These are phyloP conservation scores for Phytopythium aichiense DNA, from an alignment of 352 stramenopile species.

Conservation along the genomic window DNA sequence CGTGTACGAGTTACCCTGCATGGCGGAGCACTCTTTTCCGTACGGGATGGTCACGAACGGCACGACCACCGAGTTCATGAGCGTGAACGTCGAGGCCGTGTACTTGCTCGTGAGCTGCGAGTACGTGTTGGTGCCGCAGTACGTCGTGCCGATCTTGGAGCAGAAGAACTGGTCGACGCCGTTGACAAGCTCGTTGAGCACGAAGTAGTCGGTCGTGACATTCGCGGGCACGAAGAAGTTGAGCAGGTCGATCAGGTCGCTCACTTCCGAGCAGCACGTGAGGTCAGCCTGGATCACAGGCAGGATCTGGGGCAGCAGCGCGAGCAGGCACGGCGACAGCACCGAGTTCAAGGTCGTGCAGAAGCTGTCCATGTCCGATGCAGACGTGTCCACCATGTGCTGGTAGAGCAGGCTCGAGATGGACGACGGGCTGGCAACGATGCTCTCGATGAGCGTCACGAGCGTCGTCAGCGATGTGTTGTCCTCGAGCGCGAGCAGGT, in stretches of 20 bases:
- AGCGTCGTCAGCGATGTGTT: slow-evolving; percentile 25
- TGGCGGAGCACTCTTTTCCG: slow-evolving; percentile 32
- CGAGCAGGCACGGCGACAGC: slow-evolving; percentile 33
- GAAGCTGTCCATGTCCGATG: slow-evolving; percentile 33
- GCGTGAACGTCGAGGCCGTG: slow-evolving; percentile 23
- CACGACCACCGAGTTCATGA: slow-evolving; percentile 42
- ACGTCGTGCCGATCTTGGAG: slow-evolving; percentile 22
- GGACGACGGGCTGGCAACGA: slow-evolving; percentile 26
- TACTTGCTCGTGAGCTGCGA: slow-evolving; percentile 42
- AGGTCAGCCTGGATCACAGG: slow-evolving; percentile 31
- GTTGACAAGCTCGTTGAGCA: slow-evolving; percentile 43
- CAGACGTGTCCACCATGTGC: slow-evolving; percentile 32
- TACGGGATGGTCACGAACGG: slow-evolving; percentile 37
- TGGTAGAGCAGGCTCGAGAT: slow-evolving; percentile 41
- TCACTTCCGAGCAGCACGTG: slow-evolving; percentile 40
- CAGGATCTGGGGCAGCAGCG: slow-evolving; percentile 31
- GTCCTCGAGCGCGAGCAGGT: slow-evolving; percentile 31
- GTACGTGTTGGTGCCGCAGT: slow-evolving; percentile 37
- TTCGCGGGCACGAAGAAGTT: slow-evolving; percentile 40
- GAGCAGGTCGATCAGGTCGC: slow-evolving; percentile 39
- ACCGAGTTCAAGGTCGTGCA: slow-evolving; percentile 35
- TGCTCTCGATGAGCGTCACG: slow-evolving; percentile 22
- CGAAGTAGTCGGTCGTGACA: slow-evolving; percentile 30
- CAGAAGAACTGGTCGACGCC: slow-evolving; percentile 47
- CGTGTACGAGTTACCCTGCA: slow-evolving; percentile 32